These are phyloP conservation scores for Ustanciosporium gigantosporum DNA, from an alignment of 1,284 basidiomycete species.

Conservation along the genomic window DNA sequence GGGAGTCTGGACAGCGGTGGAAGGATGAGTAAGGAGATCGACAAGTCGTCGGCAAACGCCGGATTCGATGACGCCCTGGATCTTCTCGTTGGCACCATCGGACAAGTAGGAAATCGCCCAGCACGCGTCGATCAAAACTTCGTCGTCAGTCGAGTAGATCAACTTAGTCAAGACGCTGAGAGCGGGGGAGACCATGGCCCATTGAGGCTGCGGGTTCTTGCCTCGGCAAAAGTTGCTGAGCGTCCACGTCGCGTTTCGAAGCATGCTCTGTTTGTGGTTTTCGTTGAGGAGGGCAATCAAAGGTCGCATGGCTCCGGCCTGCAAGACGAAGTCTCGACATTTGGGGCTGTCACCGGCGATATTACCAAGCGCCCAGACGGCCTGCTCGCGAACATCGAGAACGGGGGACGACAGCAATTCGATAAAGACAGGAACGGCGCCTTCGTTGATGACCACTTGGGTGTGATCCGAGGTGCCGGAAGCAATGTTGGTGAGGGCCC, in stretches of 20 bases:
- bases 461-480: slow-evolving; percentile 98
- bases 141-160: slow-evolving; percentile 98
- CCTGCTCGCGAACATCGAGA: slow-evolving; percentile 60
- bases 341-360: slow-evolving; percentile 60
- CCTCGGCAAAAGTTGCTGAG: slow-evolving; percentile 61
- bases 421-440: slow-evolving; percentile 97
- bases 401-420: slow-evolving; percentile 59
- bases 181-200: slow-evolving; percentile 75
- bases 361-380: slow-evolving; percentile 61
- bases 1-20: slow-evolving; percentile 97
- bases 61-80: slow-evolving; percentile 98
- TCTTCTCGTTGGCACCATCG: slow-evolving; percentile 99
- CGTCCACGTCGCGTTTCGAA: slow-evolving; percentile 61
- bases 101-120: slow-evolving; percentile 99
- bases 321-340: slow-evolving; percentile 58
- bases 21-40: slow-evolving; percentile 91
- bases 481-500: slow-evolving; percentile 99
- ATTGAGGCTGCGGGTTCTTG: slow-evolving; percentile 60
- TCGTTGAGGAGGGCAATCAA: slow-evolving; percentile 57
- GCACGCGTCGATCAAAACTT: slow-evolving; percentile 98
- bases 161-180: slow-evolving; percentile 94
- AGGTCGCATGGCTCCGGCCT: slow-evolving; percentile 55
- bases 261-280: slow-evolving; percentile 61
- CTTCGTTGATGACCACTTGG: slow-evolving; percentile 91
- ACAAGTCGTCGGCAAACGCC: slow-evolving; percentile 97